Percentiles rank a stretch among this genome's conserved stretches.
Evolutionary conservation across 2,329 filamentous ascomycete genomes (phyloP).

Genomic region (Paecilomyces dactylethromorphus): DNA sequence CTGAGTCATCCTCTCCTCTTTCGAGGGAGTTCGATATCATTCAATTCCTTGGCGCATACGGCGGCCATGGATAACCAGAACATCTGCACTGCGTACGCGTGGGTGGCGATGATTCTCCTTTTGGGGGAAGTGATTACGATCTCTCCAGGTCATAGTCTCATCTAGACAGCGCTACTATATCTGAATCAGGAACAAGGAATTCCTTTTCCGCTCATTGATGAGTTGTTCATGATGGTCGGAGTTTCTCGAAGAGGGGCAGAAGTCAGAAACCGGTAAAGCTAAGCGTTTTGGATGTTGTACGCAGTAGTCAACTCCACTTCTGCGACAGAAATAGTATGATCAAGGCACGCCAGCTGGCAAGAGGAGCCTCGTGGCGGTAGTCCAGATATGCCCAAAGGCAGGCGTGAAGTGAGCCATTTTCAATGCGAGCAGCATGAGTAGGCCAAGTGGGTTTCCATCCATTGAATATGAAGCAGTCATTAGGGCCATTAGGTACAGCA

Average conservation of each 20-base stretch:
- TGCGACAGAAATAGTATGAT: neutral
- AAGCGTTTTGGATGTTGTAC: neutral
- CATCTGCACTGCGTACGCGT: neutral
- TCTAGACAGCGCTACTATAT: neutral
- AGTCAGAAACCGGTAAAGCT: neutral
- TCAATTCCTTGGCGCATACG: neutral
- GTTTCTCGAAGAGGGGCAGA: neutral
- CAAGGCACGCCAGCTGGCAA: neutral
- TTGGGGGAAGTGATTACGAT: neutral
- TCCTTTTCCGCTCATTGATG: neutral
- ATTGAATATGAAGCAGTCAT: neutral
- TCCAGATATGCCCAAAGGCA: neutral
- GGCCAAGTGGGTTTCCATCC: neutral
- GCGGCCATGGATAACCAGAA: neutral
- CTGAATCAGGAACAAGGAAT: neutral
- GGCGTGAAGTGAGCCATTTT: neutral
- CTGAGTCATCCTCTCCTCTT: neutral
- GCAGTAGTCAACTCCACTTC: neutral
- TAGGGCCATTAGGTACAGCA: neutral
- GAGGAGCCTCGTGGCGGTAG: neutral
- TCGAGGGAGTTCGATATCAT: neutral
- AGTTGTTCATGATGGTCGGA: neutral
- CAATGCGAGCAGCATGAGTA: neutral
- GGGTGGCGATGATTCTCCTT: neutral
- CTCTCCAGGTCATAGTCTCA: neutral